Percentiles rank a stretch among this genome's conserved stretches.
phyloP scores from a whole-genome alignment of 352 stramenopile species.

The Globisporangium nagaii region DNA sequence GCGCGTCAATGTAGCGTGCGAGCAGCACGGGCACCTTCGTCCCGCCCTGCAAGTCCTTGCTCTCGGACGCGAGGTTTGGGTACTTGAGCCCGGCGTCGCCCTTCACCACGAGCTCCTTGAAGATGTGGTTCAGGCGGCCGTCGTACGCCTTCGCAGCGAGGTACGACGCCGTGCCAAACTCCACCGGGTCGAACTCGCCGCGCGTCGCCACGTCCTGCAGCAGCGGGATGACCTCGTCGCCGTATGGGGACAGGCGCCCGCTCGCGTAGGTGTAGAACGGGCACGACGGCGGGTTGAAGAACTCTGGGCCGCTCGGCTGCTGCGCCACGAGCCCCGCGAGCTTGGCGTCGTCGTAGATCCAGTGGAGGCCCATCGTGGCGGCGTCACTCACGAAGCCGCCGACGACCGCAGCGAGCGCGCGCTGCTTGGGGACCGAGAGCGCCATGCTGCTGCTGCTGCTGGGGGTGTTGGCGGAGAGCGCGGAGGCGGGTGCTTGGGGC shows the following conservation, averaged over 20 bases:
- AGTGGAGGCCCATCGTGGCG: slow-evolving; percentile 67
- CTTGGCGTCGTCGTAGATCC: slow-evolving; percentile 64
- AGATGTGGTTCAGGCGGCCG: slow-evolving; percentile 56
- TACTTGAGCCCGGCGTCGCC: slow-evolving; percentile 55
- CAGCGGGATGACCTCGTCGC: slow-evolving; percentile 58
- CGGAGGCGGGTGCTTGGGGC: not conserved
- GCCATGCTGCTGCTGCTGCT: slow-evolving; percentile 13
- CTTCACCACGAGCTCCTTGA: slow-evolving; percentile 63
- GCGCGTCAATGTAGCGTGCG: slow-evolving; percentile 31
- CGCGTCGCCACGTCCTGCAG: slow-evolving; percentile 40
- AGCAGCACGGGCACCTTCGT: slow-evolving; percentile 57
- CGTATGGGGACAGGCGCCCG: slow-evolving; percentile 53
- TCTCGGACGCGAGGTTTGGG: slow-evolving; percentile 41
- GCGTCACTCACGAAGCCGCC: slow-evolving; percentile 58
- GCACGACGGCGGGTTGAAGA: slow-evolving; percentile 52
- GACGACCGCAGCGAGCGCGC: slow-evolving; percentile 38
- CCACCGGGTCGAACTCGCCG: slow-evolving; percentile 33
- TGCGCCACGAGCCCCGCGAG: slow-evolving; percentile 16
- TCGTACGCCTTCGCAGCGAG: slow-evolving; percentile 49
- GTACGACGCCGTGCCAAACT: slow-evolving; percentile 47
- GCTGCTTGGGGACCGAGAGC: slow-evolving; percentile 29
- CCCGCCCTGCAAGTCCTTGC: slow-evolving; percentile 50
- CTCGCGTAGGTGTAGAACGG: slow-evolving; percentile 61
- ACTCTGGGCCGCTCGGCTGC: slow-evolving; percentile 22
- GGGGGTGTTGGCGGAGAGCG: not conserved